Percentiles rank a stretch among this genome's conserved stretches.
Conservation (phyloP, 768 basidiomycete species). For the Chalciporus chontae region DNA sequence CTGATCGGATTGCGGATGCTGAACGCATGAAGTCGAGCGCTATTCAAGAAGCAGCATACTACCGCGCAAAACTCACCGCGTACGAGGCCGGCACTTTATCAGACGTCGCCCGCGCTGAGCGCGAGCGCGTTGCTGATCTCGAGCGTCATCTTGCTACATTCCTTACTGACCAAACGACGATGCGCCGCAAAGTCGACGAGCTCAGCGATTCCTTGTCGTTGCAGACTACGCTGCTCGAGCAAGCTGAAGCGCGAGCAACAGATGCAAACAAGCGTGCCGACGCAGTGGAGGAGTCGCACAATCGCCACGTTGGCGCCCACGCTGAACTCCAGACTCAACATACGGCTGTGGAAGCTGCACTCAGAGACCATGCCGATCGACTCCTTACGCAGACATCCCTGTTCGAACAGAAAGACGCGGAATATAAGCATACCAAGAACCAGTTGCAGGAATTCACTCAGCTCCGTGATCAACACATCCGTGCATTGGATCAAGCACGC, state of each 20-base stretch:
- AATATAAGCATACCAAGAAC: slow-evolving; percentile 56
- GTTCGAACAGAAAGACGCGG: slow-evolving; percentile 76
- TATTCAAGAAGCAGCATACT: slow-evolving; percentile 91
- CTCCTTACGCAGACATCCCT: slow-evolving; percentile 70
- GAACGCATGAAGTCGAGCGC: slow-evolving; percentile 76
- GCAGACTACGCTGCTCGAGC: slow-evolving; percentile 73
- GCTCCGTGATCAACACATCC: slow-evolving; percentile 80
- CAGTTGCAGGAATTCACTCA: slow-evolving; percentile 70
- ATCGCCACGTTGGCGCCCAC: slow-evolving; percentile 59
- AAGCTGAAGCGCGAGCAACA: slow-evolving; percentile 72
- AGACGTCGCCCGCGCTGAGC: slow-evolving; percentile 70
- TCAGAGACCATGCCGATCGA: slow-evolving; percentile 75
- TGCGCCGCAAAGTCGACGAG: slow-evolving; percentile 71
- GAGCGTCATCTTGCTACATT: slow-evolving; percentile 66
- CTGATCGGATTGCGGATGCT: slow-evolving; percentile 75
- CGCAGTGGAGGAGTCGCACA: slow-evolving; percentile 64
- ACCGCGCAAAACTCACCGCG: slow-evolving; percentile 90
- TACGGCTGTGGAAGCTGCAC: slow-evolving; percentile 52
- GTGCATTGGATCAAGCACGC: slow-evolving; percentile 83
- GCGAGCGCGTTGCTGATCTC: slow-evolving; percentile 70
- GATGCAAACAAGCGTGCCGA: slow-evolving; percentile 79
- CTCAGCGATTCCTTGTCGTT: slow-evolving; percentile 69
- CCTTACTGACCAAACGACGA: slow-evolving; percentile 57
- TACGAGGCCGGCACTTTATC: slow-evolving; percentile 65
- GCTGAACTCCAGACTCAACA: slow-evolving; percentile 67